Evolutionary conservation across 129 eudicot species (phyloP).

Genomic region (Flaveria brownii): DNA sequence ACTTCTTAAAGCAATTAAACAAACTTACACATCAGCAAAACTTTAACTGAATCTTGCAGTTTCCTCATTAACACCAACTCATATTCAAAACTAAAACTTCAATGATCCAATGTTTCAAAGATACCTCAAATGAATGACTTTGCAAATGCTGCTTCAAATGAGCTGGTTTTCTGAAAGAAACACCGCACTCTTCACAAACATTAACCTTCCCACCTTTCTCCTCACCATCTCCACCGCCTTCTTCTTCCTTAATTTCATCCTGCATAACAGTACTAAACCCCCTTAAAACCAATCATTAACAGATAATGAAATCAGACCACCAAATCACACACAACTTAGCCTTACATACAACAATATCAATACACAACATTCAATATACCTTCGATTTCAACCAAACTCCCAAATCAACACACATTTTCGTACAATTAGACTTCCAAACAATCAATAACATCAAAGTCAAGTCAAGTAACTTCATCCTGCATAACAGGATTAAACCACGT

Average conservation of each 20-base stretch:
- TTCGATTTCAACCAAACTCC: neutral
- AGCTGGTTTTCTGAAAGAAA: slow-evolving; percentile 75
- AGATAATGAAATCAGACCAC: neutral
- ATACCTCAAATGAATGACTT: slow-evolving; percentile 86
- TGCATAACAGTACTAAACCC: slow-evolving; percentile 22
- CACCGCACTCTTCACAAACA: slow-evolving; percentile 73
- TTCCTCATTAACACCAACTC: neutral
- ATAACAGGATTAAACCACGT: no score
- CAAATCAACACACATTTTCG: neutral
- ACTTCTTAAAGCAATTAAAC: no score
- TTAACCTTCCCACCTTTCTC: slow-evolving; percentile 34
- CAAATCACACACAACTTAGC: slow-evolving; percentile 12
- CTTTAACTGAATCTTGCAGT: no score
- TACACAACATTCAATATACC: neutral
- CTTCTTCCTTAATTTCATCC: slow-evolving; percentile 52
- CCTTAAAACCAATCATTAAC: neutral
- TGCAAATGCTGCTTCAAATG: slow-evolving; percentile 89
- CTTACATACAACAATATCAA: neutral
- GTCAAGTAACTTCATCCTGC: no score
- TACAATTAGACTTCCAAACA: neutral
- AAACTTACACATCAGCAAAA: no score
- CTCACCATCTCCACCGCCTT: slow-evolving; percentile 23
- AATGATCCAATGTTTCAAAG: neutral
- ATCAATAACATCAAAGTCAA: no score
- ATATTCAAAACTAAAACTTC: neutral